These are phyloP conservation scores for Xylariomycetidae sp. DNA, from an alignment of 2,329 filamentous ascomycete species.

Conservation along the genomic window DNA sequence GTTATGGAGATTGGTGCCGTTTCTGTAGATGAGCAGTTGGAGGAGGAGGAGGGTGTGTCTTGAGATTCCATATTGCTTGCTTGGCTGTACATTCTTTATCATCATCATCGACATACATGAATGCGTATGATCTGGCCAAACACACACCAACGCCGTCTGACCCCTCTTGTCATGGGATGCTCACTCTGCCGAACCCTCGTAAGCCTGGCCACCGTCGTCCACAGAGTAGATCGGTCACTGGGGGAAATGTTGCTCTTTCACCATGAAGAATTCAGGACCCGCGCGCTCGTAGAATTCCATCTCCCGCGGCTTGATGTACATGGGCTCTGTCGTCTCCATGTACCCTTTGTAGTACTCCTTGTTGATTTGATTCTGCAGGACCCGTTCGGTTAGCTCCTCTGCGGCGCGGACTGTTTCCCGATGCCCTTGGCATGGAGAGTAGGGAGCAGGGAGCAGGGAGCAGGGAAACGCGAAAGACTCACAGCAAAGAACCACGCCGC, in stretches of 20 bases:
- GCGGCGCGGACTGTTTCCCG: no score
- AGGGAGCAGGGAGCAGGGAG: not conserved
- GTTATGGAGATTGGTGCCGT: conserved; percentile 9
- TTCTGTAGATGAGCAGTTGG: conserved; percentile 11
- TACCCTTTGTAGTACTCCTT: conserved; percentile 38
- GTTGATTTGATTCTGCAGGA: conserved; percentile 25
- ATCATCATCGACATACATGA: conserved; percentile 17
- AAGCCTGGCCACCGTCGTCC: no score
- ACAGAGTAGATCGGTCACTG: no score
- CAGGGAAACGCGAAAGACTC: not conserved
- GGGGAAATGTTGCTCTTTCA: conserved; percentile 13
- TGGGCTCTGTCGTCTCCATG: conserved; percentile 29
- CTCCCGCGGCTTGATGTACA: conserved; percentile 34
- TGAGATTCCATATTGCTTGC: conserved; percentile 6
- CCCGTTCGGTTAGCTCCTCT: not conserved
- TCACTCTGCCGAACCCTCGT: no score
- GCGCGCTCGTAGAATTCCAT: conserved; percentile 21
- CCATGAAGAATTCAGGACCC: conserved; percentile 19
- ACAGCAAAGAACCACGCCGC: conserved; percentile 22
- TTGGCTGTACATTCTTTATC: conserved; percentile 17
- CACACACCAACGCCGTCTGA: no score
- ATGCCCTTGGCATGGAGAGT: no score
- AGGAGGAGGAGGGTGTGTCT: conserved; percentile 6
- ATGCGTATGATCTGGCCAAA: no score
- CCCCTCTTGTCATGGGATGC: no score